Evolutionary conservation across 768 basidiomycete species (phyloP), one percentile per base, ranked within the genome.

Genomic region (Leccinum longicurvipes): DNA sequence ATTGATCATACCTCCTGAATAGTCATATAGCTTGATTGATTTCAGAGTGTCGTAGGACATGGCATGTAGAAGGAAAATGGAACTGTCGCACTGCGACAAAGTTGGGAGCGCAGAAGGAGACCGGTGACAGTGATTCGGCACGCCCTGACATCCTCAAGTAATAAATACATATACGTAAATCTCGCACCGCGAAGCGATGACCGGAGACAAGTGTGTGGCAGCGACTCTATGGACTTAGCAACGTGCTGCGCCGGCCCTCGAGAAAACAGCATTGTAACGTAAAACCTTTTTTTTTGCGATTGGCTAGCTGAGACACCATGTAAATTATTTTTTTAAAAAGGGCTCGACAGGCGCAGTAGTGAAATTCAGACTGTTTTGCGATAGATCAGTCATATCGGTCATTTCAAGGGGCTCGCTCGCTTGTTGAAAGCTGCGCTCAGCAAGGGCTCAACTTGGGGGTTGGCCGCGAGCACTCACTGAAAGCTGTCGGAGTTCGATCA

Each of bases 11-110:
- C 61, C 4, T 17, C 45, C 17, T 12, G 42, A 8, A 31, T 31
- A 59, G 10, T 52, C 32, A 6, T 27, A 32, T 24, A 49, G n/a
- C 11, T 19, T 25, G 12, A 55, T 21, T 4, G 19, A 4, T 11
- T 36, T 17, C 14, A 61, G 51, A 2, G 21, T 15, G 23, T 41
- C 14, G 27, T 60, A 45, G 15, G 52, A 27, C 61, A 63, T 62
- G 17, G 15, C 7, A 45, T 9, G 17, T n/a, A 47, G 7, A 46
- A 24, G 44, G 24, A n/a, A 28, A 47, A 47, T 24, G 23, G 19
- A 19, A 24, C 19, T 45, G 12, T 17, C 9, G 36, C 36, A n/a
- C 36, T 36, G 36, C 36, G 36, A 36, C 36, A n/a, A n/a, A 36
- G 36, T 10, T 36, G n/a, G n/a, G n/a, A n/a, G 36, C 17, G n/a